phyloP scores from a whole-genome alignment of 345 rosid species.

The Litchi chinensis region DNA sequence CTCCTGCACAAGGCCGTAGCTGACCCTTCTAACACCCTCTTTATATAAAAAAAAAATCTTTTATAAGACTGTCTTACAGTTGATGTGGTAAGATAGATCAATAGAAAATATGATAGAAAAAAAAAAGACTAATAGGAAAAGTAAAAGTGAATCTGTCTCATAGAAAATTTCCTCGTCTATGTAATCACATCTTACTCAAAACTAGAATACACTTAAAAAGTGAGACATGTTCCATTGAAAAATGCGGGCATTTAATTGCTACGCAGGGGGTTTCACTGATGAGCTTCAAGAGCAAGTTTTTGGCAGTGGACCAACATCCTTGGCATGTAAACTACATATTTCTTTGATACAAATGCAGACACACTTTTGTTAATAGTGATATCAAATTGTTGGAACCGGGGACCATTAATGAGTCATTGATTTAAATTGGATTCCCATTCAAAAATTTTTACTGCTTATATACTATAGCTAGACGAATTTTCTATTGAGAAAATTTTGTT shows the following conservation, averaged over 20 bases:
- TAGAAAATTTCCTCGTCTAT: no score
- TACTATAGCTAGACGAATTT: no score
- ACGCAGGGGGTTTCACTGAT: background rate
- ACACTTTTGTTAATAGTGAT: constrained; percentile 23
- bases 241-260: constrained; percentile 12
- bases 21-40: no score
- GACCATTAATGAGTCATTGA: constrained; percentile 25
- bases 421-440: background rate
- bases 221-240: constrained; percentile 14
- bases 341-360: background rate
- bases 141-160: no score
- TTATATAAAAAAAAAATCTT: no score
- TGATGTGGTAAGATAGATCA: no score
- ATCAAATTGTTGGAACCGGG: constrained; percentile 25
- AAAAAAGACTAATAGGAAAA: no score
- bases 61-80: no score
- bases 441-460: background rate
- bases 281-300: constrained; percentile 15
- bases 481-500: background rate
- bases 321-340: constrained; percentile 23
- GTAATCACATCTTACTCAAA: background rate
- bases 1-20: no score
- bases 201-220: background rate
- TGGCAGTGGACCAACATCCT: constrained; percentile 39
- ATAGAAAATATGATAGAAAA: no score